A percentile compares a stretch with the other conserved stretches of the same genome.
These are phyloP conservation scores for Bryum argenteum DNA, from an alignment of 225 moss, liverwort and hornwort species.

Conservation along the genomic window DNA sequence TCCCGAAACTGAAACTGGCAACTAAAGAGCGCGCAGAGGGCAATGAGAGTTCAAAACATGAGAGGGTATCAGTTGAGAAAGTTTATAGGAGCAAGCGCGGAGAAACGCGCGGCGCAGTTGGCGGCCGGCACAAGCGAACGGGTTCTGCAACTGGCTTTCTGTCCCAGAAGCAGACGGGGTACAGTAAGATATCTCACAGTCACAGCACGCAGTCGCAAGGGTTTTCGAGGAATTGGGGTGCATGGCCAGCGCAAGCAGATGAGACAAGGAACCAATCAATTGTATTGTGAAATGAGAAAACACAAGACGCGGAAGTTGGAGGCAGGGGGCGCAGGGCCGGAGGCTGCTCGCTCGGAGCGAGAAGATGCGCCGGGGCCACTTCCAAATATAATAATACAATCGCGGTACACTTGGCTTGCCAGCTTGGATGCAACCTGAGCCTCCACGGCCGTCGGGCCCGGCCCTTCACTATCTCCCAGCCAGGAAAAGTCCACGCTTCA, in stretches of 20 bases:
- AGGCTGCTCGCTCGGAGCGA: background rate
- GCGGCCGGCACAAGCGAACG: background rate
- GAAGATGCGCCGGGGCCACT: background rate
- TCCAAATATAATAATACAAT: background rate
- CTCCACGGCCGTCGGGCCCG: slow-evolving; percentile 8
- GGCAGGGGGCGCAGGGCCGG: no score
- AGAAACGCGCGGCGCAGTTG: background rate
- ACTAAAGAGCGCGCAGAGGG: background rate
- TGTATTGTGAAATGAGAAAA: no score
- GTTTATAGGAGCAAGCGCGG: background rate
- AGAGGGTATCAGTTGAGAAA: background rate
- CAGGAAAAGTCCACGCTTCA: no score
- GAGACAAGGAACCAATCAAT: no score
- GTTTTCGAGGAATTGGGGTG: no score
- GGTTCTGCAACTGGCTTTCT: background rate
- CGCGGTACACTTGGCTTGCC: background rate
- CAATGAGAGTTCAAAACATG: background rate
- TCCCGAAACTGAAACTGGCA: background rate
- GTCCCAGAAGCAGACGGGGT: background rate
- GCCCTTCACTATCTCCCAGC: no score
- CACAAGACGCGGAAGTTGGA: no score
- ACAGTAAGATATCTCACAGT: background rate
- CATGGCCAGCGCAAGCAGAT: no score
- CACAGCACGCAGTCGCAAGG: background rate
- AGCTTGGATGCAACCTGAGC: background rate